Percentiles rank a stretch among this genome's conserved stretches.
Evolutionary conservation across 73 alveolate genomes (phyloP).

Genomic region (Paramecium tetraurelia): DNA sequence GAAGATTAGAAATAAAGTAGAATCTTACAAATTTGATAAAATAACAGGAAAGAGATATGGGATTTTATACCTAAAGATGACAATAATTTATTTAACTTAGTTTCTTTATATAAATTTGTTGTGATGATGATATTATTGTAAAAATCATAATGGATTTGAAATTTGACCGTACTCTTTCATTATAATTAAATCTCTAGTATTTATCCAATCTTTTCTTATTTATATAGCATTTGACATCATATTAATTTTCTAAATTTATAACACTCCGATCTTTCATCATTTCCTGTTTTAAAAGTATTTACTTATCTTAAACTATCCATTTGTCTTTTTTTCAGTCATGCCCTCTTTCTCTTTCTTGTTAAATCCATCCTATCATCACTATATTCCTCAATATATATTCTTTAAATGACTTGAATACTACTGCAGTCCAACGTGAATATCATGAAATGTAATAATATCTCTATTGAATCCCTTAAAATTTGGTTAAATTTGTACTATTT

Average conservation of each 20-base stretch:
- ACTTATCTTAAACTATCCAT: not conserved
- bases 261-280: not conserved
- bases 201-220: too few species aligned
- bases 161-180: not conserved
- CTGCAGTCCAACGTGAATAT: not conserved
- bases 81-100: not conserved
- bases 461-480: not conserved
- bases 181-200: not conserved
- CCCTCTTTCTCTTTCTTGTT: not conserved
- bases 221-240: too few species aligned
- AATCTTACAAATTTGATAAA: not conserved
- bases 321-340: not conserved
- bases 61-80: constrained; percentile 10
- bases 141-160: not conserved
- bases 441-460: not conserved
- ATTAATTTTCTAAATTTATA: too few species aligned
- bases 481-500: not conserved
- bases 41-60: not conserved
- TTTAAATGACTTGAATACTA: not conserved
- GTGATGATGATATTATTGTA: not conserved
- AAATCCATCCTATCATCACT: constrained; percentile 17
- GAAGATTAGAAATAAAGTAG: constrained; percentile 26
- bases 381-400: not conserved
- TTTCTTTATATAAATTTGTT: not conserved
- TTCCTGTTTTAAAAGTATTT: not conserved